Percentiles rank a stretch among this genome's conserved stretches.
These are phyloP conservation scores for Macrolepiota dolichaula DNA, from an alignment of 768 basidiomycete species.

Conservation along the genomic window DNA sequence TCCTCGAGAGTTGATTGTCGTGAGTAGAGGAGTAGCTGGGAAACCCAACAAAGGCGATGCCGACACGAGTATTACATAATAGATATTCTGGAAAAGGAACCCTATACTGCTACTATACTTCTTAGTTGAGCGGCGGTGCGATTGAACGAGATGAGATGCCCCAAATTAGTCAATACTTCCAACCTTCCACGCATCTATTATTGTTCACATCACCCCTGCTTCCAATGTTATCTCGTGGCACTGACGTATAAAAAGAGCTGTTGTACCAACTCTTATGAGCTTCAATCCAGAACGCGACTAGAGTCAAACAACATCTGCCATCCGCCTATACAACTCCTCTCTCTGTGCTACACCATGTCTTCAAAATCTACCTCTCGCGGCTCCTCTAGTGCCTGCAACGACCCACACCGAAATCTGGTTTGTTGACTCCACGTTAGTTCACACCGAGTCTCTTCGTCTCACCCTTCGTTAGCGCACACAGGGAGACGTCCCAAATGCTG, in stretches of 20 bases:
- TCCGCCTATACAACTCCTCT: neutral
- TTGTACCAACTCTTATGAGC: neutral
- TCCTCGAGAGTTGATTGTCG: neutral
- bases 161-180: neutral
- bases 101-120: neutral
- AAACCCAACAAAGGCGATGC: neutral
- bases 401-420: neutral
- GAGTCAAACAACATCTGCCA: neutral
- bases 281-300: neutral
- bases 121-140: neutral
- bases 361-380: neutral
- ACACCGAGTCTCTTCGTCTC: neutral
- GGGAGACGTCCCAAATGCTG: slow-evolving; percentile 56
- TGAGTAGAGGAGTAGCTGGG: neutral
- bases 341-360: neutral
- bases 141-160: slow-evolving; percentile 2
- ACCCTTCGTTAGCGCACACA: slow-evolving; percentile 20
- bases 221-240: slow-evolving; percentile 6
- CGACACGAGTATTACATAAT: neutral
- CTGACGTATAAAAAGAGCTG: slow-evolving; percentile 7
- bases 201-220: slow-evolving; percentile 10
- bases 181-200: slow-evolving; percentile 3
- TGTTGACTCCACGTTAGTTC: neutral
- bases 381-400: neutral
- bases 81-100: neutral